Evolutionary conservation across 169 alveolate genomes (phyloP), one percentile per base, ranked within the genome.

Genomic region (Plasmodium inui): DNA sequence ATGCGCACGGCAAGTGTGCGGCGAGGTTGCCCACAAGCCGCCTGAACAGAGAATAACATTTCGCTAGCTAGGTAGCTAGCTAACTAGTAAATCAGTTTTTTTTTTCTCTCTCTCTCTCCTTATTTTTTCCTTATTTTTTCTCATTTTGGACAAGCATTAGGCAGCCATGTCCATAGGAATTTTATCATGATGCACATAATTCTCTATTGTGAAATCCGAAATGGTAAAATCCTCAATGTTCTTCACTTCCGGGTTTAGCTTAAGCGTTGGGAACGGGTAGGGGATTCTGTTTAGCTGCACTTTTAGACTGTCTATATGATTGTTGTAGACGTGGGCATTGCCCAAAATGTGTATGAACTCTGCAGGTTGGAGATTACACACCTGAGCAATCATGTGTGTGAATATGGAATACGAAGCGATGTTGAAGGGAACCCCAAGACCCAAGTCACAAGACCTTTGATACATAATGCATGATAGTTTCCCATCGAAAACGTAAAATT

Each of bases 381-480:
- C 99, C 84, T 99, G 99, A 0, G 99, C 99, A 6, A 99, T 84
- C 99, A 99, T 98, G 86, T 97, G 97, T 67, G 99, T 98, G 55
- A 99, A 95, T 14, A 99, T 96, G n/a, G 99, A 95, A 95, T 99
- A 99, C 70, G 99, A 96, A 5, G 99, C 99, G 73, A 99, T 98
- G 94, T 99, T 99, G 96, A 99, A 99, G 22, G 99, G 99, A 1
- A 98, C 99, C 37, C 99, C 99, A 41, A 99, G 96, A 32, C 99
- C 99, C 97, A 99, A 96, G 94, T 99, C 99, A 94, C 99, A 97
- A 28, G 99, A 98, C 78, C 99, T 97, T 95, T 99, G 99, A 93
- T 98, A 99, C 99, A 99, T 96, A 95, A 97, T 92, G 95, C 99
- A 99, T 22, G 99, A 97, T 82, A 99, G 97, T 72, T 97, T 97